Evolutionary conservation across 129 eudicot species (phyloP), one percentile per base, ranked within the genome.

Genomic region (Rutidosis leptorrhynchoides): DNA sequence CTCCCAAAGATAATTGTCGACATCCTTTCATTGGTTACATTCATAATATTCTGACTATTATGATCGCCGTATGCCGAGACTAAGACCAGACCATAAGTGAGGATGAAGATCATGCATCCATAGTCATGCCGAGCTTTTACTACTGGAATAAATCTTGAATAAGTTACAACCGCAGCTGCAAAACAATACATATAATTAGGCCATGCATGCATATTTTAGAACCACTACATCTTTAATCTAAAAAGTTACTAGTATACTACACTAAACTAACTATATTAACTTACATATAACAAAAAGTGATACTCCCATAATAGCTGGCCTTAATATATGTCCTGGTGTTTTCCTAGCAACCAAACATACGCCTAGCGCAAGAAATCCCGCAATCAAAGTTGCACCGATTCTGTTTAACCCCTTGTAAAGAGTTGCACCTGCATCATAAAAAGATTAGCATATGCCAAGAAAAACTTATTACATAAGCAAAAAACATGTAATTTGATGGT

Each of bases 1-100:
- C 79, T 74, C 24, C 95, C 90, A 32, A 87, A 64, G 22, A 82
- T 60, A 26, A 84, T 75, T 21, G 89, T 86, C 43, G 78, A 52
- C 14, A 83, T 23, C 43, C 95, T 80, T 33, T 80, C 58, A 1
- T 69, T 70, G 37, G 95, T 89, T 79, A 86, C 14, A 6, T 61
- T 29, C 15, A 80, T 2, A 58, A 86, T 65, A 56, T 86, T 72
- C 53, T n/a, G n/a, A n/a, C n/a, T n/a, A n/a, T n/a, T n/a, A n/a
- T 78, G 89, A 32, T 83, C 84, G 3, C 89, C 80, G 37, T 80
- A 87, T 22, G 90, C 87, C 43, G 95, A 81, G 54, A 84, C 67
- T n/a, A 84, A 79, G 2, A 87, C 86, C 51, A 87, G 74, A 65
- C 85, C 71, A 78, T 83, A 87, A 27, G 95, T 87, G 32, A 87